Base-by-base conservation (phyloP, 1,284 basidiomycete genomes). In the Gymnopus androsaceus region DNA sequence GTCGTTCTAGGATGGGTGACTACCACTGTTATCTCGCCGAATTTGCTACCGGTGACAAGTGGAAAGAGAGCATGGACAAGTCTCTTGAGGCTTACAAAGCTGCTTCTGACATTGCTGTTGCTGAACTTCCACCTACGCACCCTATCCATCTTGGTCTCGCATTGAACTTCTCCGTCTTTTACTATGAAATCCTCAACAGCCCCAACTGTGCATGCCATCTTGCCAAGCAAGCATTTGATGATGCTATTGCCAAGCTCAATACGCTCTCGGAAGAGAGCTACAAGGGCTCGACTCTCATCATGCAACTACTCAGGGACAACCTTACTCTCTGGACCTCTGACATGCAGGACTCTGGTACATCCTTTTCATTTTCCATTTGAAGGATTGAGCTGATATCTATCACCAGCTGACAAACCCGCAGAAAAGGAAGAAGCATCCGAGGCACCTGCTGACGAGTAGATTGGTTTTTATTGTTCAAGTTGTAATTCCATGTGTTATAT, bases 21-120 rank as follows among this genome's bases (percentile, higher is more conserved):
- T 99, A 99, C 82, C 96, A 99, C 86, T 95, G 96, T 69, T 99
- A 98, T 82, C 94, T 99, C 66, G 96, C 97, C 69, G 96, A 99
- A 81, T 99, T 99, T 71, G 96, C 97, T 59, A 95, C 94, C 55
- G 96, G 96, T 69, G 95, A 98, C 80, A 96, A 96, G 87, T 90
- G 96, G 77, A 96, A 97, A 84, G 93, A 94, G 72, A 93, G 91
- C 68, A 94, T 97, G 66, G 95, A 98, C 84, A 97, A 97, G 84
- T 98, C 97, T 23, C 85, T 98, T 69, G 95, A 95, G n/a, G 78
- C 96, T 55, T 99, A 99, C 91, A 99, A 99, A 90, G 92, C 94
- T 63, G 96, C 96, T 56, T 98, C 95, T 54, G 95, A 98, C 66
- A 95, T 99, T 73, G 96, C 96, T 65, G 90, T 96, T 65, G 95